Conservation (phyloP, 257 asterid species). For the Haberlea rhodopensis region DNA sequence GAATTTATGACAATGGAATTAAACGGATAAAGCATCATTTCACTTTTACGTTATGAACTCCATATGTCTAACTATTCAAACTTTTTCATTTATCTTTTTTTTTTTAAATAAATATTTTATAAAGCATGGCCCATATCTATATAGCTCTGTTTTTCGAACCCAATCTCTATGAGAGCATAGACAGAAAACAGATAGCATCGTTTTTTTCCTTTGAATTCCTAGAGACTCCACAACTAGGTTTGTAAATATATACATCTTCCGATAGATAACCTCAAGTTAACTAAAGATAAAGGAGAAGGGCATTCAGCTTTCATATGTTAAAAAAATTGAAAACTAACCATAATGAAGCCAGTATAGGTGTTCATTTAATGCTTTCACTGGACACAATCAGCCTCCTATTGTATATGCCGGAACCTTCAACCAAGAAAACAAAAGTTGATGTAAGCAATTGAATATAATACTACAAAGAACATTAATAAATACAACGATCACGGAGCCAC, state of each 20-base stretch:
- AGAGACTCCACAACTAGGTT: not conserved
- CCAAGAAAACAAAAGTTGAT: constrained; percentile 23
- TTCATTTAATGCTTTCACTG: constrained; percentile 21
- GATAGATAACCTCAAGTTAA: not conserved
- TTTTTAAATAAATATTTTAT: no score
- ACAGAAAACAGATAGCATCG: not conserved
- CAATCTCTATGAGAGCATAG: not conserved
- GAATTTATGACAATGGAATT: not conserved
- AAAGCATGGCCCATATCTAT: not conserved
- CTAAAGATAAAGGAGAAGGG: not conserved
- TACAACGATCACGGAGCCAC: not conserved
- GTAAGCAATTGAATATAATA: constrained; percentile 14
- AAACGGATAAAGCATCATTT: not conserved
- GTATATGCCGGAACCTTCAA: constrained; percentile 71
- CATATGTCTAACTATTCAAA: no score
- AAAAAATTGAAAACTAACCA: constrained; percentile 18
- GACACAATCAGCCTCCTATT: constrained; percentile 58
- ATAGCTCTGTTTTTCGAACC: not conserved
- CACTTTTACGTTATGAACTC: not conserved
- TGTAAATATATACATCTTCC: not conserved
- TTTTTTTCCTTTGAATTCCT: not conserved
- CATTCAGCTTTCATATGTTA: not conserved
- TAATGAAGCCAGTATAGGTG: constrained; percentile 31
- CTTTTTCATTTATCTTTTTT: no score
- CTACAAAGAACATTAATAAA: constrained; percentile 1